Base-by-base conservation (phyloP, 257 asterid genomes). In the Solanum phureja region DNA sequence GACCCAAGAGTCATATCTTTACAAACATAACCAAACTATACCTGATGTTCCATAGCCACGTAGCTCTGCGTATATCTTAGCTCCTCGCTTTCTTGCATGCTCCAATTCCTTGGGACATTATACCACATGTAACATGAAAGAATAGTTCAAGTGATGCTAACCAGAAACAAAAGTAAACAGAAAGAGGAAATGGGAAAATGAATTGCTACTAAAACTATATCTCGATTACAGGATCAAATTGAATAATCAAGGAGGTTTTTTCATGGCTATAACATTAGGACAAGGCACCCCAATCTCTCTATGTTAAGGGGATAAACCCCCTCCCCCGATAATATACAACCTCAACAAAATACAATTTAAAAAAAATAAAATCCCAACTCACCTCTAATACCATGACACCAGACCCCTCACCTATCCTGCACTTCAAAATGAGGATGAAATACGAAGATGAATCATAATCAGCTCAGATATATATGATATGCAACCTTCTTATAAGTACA, bases 1-100 rank as follows among this genome's bases (percentile, higher is more conserved):
- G 60, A 5, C 60, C 8, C 60, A 52, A 2, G 60, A 5, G 60
- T 16, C 8, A 52, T 16, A 52, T 18, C 8, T 52, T 52, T 52
- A 52, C 60, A 52, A 56, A 56, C 27, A 82, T 23, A 87, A 19
- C 27, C 34, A 46, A 75, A 66, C 16, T 75, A 27, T 90, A 94
- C 98, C 99, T 87, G 99, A 96, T 96, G 94, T 94, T 90, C 99
- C 99, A 90, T 95, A 95, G 91, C 99, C 99, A 83, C 98, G 96
- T 42, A 97, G 75, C 89, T 97, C 99, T 18, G 99, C 98, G 87
- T 97, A 97, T 24, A 94, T 68, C 91, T 93, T 95, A 86, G 98
- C 99, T 82, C 98, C 99, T 87, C 99, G 96, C 37, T 87, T 93
- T 90, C 89, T 92, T 18, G 99, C 99, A 90, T 95, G 99, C 93